Percentiles rank a stretch among this genome's conserved stretches.
Evolutionary conservation across 805 yeast genomes (phyloP).

Genomic region (Lachancea mirantina): DNA sequence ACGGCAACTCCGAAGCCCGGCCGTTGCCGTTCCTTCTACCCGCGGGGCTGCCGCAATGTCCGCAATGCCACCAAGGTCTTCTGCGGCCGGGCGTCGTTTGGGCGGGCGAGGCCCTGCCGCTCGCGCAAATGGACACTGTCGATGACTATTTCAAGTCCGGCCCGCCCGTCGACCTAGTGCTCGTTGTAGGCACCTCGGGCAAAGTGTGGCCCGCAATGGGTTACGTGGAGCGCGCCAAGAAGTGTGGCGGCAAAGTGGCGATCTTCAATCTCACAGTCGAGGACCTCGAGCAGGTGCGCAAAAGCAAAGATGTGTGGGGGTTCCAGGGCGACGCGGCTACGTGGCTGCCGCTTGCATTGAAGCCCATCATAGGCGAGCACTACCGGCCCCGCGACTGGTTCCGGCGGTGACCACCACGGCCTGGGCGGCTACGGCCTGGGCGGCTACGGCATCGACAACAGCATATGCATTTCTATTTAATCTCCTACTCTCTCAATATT

Average conservation of each 20-base stretch:
- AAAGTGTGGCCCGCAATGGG: constrained; percentile 90
- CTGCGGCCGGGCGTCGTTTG: constrained; percentile 88
- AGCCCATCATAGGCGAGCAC: constrained; percentile 38
- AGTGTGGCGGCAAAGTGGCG: constrained; percentile 75
- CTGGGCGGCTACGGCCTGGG: not conserved
- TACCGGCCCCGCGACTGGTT: constrained; percentile 17
- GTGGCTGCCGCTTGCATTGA: constrained; percentile 58
- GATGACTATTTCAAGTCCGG: constrained; percentile 56
- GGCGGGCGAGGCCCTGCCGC: constrained; percentile 86
- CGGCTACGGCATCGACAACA: too few relatives aligned
- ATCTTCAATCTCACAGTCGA: constrained; percentile 70
- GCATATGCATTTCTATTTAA: too few relatives aligned
- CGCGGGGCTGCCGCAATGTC: constrained; percentile 65
- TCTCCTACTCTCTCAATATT: too few relatives aligned
- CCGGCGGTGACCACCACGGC: constrained; percentile 1
- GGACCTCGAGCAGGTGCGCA: constrained; percentile 35
- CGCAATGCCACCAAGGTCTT: constrained; percentile 57
- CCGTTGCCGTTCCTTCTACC: constrained; percentile 45
- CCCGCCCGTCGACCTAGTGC: constrained; percentile 53
- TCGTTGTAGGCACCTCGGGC: constrained; percentile 83
- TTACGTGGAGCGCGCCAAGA: constrained; percentile 68
- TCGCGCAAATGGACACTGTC: constrained; percentile 52
- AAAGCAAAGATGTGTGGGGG: constrained; percentile 51
- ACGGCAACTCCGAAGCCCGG: constrained; percentile 34
- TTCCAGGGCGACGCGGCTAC: constrained; percentile 76